Evolutionary conservation across 371 early-diverging fungal genomes (phyloP), one percentile per base, ranked within the genome.

Genomic region (Apophysomyces variabilis): DNA sequence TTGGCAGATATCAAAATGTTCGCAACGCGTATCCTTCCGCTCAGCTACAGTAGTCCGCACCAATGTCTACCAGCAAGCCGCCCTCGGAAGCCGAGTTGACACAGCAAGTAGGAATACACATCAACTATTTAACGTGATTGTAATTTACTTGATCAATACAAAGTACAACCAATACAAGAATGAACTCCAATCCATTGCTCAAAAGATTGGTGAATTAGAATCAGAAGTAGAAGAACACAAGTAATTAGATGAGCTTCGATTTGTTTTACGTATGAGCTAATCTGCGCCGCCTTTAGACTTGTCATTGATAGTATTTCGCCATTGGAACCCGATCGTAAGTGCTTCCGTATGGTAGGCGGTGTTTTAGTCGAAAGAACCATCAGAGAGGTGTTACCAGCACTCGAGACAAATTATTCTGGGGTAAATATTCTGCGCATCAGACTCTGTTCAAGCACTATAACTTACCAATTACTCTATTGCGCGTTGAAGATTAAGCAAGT

Each of bases 151-250:
- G 21, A 50, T n/a, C 21, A 50, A 21, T 21, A 26, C 32, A 50
- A 35, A 92, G 78, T 93, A 93, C 74, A 93, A 96, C 77, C 80
- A 84, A 65, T 89, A 89, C 83, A 95, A 93, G 79, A 86, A 86
- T 58, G 98, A 98, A 62, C 86, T 98, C 61, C 88, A 91, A 64
- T 80, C 85, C 38, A 74, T 98, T 21, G 93, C 96, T 12, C 87
- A 87, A 70, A 98, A 97, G 85, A 85, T 96, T 64, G 96, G 96
- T 37, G 97, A 97, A 75, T 85, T 98, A 38, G 98, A 98, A 76
- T 85, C 89, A 66, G 96, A 98, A 76, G 84, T 89, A 7, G 97
- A 96, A 70, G 98, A 98, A 79, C 97, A 98, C 87, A 89, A 90
- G 95, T 93, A 85, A 57, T 47, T 57, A 21, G 4, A 41, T 60